Evolutionary conservation across 495 filamentous ascomycete genomes (phyloP).

Genomic region (Chaetomium cochliodes): DNA sequence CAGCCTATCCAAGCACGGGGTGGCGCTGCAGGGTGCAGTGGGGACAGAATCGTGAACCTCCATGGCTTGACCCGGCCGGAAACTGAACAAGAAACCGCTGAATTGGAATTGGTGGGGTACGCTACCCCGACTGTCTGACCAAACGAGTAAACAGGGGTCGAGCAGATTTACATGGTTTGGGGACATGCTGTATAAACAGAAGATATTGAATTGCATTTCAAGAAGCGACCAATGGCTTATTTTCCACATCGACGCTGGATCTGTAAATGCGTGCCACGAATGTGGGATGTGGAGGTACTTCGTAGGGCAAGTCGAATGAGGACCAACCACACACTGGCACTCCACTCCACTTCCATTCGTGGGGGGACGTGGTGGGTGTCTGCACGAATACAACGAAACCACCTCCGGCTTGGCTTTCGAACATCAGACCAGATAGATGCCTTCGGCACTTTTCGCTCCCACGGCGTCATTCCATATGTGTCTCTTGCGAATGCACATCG

Average conservation of each 20-base stretch:
- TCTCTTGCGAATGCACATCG: constrained; percentile 2
- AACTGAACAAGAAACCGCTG: constrained; percentile 7
- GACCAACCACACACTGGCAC: neutral
- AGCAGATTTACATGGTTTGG: too few relatives aligned
- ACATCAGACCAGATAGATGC: constrained; percentile 16
- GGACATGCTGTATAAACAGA: too few relatives aligned
- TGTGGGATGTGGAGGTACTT: neutral
- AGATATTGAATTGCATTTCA: too few relatives aligned
- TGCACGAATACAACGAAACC: constrained; percentile 7
- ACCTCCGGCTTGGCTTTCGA: neutral
- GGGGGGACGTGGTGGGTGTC: constrained; percentile 7
- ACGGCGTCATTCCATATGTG: neutral
- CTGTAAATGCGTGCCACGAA: neutral
- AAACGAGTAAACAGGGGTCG: neutral
- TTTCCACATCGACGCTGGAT: too few relatives aligned
- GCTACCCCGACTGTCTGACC: neutral
- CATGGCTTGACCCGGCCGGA: constrained; percentile 2
- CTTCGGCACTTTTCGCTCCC: constrained; percentile 10
- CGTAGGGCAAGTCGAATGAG: neutral
- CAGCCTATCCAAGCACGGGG: constrained; percentile 11
- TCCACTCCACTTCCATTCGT: neutral
- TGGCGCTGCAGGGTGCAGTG: neutral
- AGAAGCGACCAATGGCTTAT: too few relatives aligned
- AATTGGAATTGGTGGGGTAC: neutral
- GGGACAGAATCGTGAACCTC: constrained; percentile 2